Percentiles rank a stretch among this genome's conserved stretches.
Evolutionary conservation across 768 basidiomycete genomes (phyloP).

Genomic region (Neoboletus brunneissimus): DNA sequence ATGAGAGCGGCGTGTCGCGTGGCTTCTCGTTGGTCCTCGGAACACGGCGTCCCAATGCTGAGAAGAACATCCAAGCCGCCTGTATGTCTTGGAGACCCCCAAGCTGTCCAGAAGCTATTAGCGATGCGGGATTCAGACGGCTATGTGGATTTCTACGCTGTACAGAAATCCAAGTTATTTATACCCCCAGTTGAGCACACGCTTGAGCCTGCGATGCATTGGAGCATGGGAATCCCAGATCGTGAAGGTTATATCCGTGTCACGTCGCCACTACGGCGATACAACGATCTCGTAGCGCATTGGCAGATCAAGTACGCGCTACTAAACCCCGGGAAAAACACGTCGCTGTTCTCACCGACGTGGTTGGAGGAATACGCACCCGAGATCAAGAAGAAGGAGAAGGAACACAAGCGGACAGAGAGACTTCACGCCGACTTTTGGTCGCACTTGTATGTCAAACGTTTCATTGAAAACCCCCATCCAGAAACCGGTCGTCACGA

Average conservation of each 20-base stretch:
- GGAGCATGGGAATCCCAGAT: constrained; percentile 61
- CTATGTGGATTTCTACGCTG: constrained; percentile 39
- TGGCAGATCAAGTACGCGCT: constrained; percentile 91
- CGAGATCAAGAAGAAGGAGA: constrained; percentile 39
- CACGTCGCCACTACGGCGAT: constrained; percentile 88
- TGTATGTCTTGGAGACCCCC: constrained; percentile 28
- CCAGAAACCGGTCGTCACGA: constrained; percentile 18
- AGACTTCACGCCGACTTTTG: constrained; percentile 39
- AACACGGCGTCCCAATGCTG: constrained; percentile 58
- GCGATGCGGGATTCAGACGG: constrained; percentile 45
- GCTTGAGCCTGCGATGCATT: constrained; percentile 61
- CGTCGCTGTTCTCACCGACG: constrained; percentile 43
- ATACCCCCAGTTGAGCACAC: constrained; percentile 42
- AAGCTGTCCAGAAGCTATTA: constrained; percentile 44
- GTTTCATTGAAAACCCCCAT: constrained; percentile 33
- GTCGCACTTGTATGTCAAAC: constrained; percentile 39
- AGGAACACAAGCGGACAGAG: constrained; percentile 29
- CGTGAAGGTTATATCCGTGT: constrained; percentile 79
- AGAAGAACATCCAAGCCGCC: constrained; percentile 49
- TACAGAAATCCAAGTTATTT: constrained; percentile 34
- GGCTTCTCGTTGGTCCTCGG: constrained; percentile 67
- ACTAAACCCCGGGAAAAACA: constrained; percentile 35
- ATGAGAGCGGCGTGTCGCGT: constrained; percentile 80
- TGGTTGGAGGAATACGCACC: constrained; percentile 45
- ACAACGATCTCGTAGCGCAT: constrained; percentile 75